These are phyloP conservation scores for Phyllosticta capitalensis DNA, from an alignment of 2,329 filamentous ascomycete genomes.

Conservation along the genomic window DNA sequence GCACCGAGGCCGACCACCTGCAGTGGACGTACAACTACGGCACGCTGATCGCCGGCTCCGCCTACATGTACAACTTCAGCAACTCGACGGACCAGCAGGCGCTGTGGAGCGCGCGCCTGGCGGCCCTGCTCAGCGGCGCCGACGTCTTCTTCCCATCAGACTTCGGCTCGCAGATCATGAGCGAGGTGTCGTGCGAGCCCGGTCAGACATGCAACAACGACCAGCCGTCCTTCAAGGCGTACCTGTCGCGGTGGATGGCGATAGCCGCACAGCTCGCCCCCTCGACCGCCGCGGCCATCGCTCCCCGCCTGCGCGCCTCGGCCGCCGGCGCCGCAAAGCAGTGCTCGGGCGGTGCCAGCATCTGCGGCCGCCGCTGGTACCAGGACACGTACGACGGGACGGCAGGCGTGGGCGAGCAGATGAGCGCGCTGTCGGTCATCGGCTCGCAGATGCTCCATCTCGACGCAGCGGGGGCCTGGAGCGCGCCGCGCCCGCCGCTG, in stretches of 20 bases:
- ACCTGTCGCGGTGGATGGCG: slow-evolving; percentile 41
- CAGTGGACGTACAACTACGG: slow-evolving; percentile 32
- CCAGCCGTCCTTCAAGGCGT: slow-evolving; percentile 37
- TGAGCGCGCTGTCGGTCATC: slow-evolving; percentile 47
- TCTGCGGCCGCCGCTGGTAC: slow-evolving; percentile 38
- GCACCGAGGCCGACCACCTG: slow-evolving; percentile 20
- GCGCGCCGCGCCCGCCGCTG: slow-evolving; percentile 28
- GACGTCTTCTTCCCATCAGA: slow-evolving; percentile 32
- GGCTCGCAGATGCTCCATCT: slow-evolving; percentile 33
- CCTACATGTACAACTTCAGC: slow-evolving; percentile 31
- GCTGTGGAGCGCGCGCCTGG: slow-evolving; percentile 22
- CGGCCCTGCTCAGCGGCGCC: slow-evolving; percentile 23
- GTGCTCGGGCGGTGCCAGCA: slow-evolving; percentile 38
- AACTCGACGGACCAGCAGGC: slow-evolving; percentile 20
- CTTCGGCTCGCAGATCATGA: slow-evolving; percentile 30
- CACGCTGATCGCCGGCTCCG: slow-evolving; percentile 25
- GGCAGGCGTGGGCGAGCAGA: slow-evolving; percentile 47
- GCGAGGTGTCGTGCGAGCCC: slow-evolving; percentile 34
- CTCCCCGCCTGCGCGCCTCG: slow-evolving; percentile 43
- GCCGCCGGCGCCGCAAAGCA: slow-evolving; percentile 45
- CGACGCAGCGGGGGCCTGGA: slow-evolving; percentile 12
- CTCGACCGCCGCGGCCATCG: slow-evolving; percentile 42
- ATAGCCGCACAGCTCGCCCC: slow-evolving; percentile 49
- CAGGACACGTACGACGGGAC: slow-evolving; percentile 34
- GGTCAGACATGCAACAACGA: slow-evolving; percentile 34